Evolutionary conservation across 1,139 yeast species (phyloP).

Genomic region (Geotrichum histeridarum): DNA sequence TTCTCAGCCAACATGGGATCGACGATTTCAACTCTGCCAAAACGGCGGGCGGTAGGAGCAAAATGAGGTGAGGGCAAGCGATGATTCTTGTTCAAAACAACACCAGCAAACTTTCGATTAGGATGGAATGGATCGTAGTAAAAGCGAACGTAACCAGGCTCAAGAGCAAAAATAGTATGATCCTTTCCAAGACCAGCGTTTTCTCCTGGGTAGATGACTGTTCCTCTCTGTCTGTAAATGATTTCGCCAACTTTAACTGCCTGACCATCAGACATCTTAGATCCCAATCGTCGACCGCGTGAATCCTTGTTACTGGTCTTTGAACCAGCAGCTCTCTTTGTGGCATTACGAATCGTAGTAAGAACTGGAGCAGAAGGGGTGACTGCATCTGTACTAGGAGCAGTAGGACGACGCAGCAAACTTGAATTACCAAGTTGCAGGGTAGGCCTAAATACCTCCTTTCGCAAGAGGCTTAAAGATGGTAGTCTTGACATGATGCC

Average conservation of each 20-base stretch:
- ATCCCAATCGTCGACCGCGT: conserved; percentile 91
- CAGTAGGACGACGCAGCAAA: conserved; percentile 10
- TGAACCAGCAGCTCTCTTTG: conserved; percentile 91
- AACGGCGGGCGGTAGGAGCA: conserved; percentile 76
- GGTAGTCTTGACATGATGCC: conserved; percentile 13
- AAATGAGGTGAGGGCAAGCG: conserved; percentile 84
- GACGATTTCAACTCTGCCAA: conserved; percentile 60
- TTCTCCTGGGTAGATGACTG: conserved; percentile 94
- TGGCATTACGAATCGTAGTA: conserved; percentile 74
- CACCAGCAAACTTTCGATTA: conserved; percentile 81
- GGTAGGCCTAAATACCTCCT: conserved; percentile 15
- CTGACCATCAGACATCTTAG: conserved; percentile 75
- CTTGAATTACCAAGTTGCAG: conserved; percentile 15
- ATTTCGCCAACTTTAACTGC: conserved; percentile 76
- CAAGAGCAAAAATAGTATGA: conserved; percentile 85
- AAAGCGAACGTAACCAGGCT: conserved; percentile 89
- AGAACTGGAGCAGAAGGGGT: not conserved
- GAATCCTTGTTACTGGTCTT: conserved; percentile 91
- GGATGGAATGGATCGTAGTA: conserved; percentile 98
- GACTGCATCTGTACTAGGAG: not conserved
- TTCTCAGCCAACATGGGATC: conserved; percentile 49
- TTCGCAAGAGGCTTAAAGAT: conserved; percentile 11
- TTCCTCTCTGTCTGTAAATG: conserved; percentile 91
- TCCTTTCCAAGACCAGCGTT: conserved; percentile 84
- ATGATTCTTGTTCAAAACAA: conserved; percentile 61